Conservation (phyloP, 257 asterid genomes). For the Voacanga thouarsii region DNA sequence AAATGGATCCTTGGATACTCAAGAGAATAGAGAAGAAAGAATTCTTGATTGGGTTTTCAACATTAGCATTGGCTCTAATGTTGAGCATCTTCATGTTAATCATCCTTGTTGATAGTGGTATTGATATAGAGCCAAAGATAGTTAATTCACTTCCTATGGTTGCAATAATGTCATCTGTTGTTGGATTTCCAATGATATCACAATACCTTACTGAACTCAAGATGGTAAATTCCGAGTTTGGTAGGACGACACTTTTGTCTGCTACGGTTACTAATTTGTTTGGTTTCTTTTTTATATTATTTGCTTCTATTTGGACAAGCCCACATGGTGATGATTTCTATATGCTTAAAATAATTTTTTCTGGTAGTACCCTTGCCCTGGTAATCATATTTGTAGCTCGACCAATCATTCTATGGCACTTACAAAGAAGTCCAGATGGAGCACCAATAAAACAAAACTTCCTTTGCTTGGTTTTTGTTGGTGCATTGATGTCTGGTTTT, state of each 20-base stretch:
- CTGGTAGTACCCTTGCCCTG: slow-evolving; percentile 9
- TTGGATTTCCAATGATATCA: slow-evolving; percentile 35
- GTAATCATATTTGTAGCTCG: slow-evolving; percentile 25
- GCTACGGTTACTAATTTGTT: slow-evolving; percentile 27
- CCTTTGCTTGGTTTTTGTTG: slow-evolving; percentile 26
- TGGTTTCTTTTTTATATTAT: slow-evolving; percentile 24
- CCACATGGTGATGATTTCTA: not conserved
- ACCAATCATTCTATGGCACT: slow-evolving; percentile 24
- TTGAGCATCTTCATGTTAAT: slow-evolving; percentile 17
- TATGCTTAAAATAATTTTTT: not conserved
- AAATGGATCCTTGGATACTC: slow-evolving; percentile 41
- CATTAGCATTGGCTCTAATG: slow-evolving; percentile 20
- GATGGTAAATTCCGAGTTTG: slow-evolving; percentile 42
- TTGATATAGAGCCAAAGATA: not conserved
- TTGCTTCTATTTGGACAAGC: not conserved
- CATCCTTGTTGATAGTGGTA: not conserved
- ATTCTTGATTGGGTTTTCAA: slow-evolving; percentile 28
- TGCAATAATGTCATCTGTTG: slow-evolving; percentile 27
- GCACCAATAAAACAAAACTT: slow-evolving; percentile 31
- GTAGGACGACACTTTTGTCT: slow-evolving; percentile 33
- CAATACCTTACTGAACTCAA: slow-evolving; percentile 39
- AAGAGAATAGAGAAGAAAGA: slow-evolving; percentile 30
- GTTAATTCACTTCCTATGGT: slow-evolving; percentile 13
- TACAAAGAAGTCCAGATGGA: slow-evolving; percentile 16
- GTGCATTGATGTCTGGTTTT: slow-evolving; percentile 26